Evolutionary conservation across 352 stramenopile genomes (phyloP), one percentile per base, ranked within the genome.

Genomic region (Globisporangium radiosum): DNA sequence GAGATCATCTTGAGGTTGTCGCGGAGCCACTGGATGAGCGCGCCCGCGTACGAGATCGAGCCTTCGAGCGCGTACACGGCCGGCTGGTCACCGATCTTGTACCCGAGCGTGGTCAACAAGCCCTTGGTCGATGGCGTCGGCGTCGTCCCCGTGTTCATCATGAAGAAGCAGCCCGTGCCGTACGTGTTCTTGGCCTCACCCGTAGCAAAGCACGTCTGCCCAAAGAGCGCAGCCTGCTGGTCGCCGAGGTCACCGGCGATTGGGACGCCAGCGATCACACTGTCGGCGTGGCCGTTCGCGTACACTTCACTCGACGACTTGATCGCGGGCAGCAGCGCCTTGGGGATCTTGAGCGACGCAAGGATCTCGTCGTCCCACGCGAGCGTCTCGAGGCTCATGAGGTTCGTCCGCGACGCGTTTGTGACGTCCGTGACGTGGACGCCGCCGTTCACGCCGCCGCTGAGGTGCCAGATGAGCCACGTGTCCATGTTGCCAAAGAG

Each of bases 141-240:
- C 49, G 75, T 85, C 15, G 78, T 86, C 49, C 97, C 97, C 13
- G 97, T 99, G 81, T 99, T 99, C 92, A 99, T 98, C 81, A 99
- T 95, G 59, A 99, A 90, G 73, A 99, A 99, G 63, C 97, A 96
- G 45, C 97, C 97, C 47, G 97, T 99, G 44, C 97, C 97, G 78
- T 99, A 99, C 40, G 97, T 99, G 75, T 97, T 98, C 75, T 99
- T 99, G 50, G 95, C 95, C 65, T 98, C 82, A 38, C 97, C 97
- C 0, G 80, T 72, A 42, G 80, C 73, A 75, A 99, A 99, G 64
- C 95, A 98, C 49, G 88, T 92, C 78, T 99, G 97, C 49, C 97
- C 97, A 62, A 99, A 99, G 37, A 99, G 71, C 38, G 97, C 97
- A 2, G 96, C 95, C 64, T 99, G 92, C 72, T 99, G 97, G 78